Evolutionary conservation across 2,329 filamentous ascomycete genomes (phyloP).

Genomic region (Pyrenochaeta sp.): DNA sequence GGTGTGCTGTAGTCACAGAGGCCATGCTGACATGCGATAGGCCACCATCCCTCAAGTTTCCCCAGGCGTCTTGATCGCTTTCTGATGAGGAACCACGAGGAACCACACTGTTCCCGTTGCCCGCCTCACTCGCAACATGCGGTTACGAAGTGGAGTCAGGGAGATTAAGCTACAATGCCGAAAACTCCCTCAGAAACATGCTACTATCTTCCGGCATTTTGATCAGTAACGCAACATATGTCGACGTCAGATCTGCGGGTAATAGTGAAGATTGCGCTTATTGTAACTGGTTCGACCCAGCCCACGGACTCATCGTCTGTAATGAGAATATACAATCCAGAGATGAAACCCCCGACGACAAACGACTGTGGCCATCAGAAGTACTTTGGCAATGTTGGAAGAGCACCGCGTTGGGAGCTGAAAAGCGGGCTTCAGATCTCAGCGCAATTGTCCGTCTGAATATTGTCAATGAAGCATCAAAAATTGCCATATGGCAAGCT

Average conservation of each 20-base stretch:
- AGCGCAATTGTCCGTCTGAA: conserved; percentile 5
- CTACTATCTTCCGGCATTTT: conserved; percentile 6
- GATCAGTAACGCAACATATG: conserved; percentile 6
- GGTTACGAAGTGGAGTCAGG: conserved; percentile 5
- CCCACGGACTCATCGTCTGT: conserved; percentile 2
- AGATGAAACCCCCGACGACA: no score
- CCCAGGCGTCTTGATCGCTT: no score
- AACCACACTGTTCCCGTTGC: no score
- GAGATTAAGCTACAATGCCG: conserved; percentile 3
- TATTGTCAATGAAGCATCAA: conserved; percentile 5
- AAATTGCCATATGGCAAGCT: conserved; percentile 5
- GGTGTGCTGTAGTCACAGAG: no score
- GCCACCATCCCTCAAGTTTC: no score
- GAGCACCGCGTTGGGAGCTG: conserved; percentile 6
- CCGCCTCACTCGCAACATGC: conserved; percentile 6
- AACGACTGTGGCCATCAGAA: conserved; percentile 4
- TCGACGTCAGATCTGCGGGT: conserved; percentile 4
- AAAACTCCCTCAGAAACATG: conserved; percentile 5
- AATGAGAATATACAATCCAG: conserved; percentile 6
- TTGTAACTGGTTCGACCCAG: conserved; percentile 5
- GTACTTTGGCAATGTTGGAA: conserved; percentile 8
- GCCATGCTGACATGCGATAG: no score
- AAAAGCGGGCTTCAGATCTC: conserved; percentile 3
- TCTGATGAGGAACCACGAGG: no score
- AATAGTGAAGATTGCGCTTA: conserved; percentile 4